These are phyloP conservation scores for Prunus fruticosa DNA, from an alignment of 306 rosid genomes.

Conservation along the genomic window DNA sequence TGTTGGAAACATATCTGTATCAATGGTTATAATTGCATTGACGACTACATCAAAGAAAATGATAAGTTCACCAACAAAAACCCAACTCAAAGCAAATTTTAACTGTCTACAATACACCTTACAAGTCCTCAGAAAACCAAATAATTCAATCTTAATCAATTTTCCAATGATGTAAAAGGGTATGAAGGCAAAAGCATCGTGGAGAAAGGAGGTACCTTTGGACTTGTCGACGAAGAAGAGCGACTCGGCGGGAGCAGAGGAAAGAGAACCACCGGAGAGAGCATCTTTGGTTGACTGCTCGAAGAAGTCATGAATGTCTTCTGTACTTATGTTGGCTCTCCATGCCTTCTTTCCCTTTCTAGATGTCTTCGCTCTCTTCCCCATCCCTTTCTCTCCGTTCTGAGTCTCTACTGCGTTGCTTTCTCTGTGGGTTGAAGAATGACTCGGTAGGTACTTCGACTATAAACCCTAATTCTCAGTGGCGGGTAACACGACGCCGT, in stretches of 20 bases:
- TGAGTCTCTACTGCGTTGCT: too few relatives aligned
- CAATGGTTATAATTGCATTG: too few relatives aligned
- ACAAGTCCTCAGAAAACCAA: neutral
- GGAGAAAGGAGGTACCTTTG: slow-evolving; percentile 34
- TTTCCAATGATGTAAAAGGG: neutral
- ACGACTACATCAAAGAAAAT: too few relatives aligned
- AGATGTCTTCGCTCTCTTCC: slow-evolving; percentile 73
- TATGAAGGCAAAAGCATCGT: neutral
- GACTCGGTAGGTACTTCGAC: neutral
- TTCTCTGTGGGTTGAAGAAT: neutral
- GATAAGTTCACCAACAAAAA: neutral
- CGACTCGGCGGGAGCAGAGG: slow-evolving; percentile 50
- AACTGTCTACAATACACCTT: neutral
- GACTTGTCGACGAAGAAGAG: slow-evolving; percentile 72
- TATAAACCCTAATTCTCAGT: neutral
- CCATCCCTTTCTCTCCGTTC: slow-evolving; percentile 38
- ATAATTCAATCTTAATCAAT: neutral
- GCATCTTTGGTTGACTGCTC: slow-evolving; percentile 80
- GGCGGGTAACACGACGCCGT: neutral
- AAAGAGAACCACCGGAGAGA: slow-evolving; percentile 65
- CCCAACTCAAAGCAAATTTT: neutral
- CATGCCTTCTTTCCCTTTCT: slow-evolving; percentile 90
- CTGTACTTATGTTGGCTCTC: slow-evolving; percentile 80
- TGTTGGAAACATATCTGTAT: neutral
- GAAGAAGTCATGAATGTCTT: slow-evolving; percentile 66